Percentiles rank a stretch among this genome's conserved stretches.
Evolutionary conservation across 2,329 filamentous ascomycete genomes (phyloP).

Genomic region (Fonsecaea multimorphosa): DNA sequence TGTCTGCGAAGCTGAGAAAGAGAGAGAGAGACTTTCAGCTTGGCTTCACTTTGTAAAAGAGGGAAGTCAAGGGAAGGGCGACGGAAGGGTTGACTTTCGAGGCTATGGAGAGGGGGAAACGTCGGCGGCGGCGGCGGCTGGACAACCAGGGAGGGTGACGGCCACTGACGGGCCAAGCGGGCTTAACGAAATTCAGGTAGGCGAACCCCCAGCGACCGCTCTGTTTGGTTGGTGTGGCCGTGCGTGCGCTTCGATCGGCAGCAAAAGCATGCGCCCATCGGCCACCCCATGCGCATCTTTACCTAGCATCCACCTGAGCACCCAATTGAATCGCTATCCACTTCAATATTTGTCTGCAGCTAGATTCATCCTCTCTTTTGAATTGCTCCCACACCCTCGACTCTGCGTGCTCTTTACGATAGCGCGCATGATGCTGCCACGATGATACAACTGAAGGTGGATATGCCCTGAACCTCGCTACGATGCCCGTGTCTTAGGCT

Average conservation of each 20-base stretch:
- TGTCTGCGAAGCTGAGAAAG: constrained; percentile 11
- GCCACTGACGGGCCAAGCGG: too few relatives aligned
- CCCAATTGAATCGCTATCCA: constrained; percentile 16
- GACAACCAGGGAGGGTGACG: constrained; percentile 3
- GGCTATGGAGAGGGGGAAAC: constrained; percentile 12
- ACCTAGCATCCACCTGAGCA: background rate
- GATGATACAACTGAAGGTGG: constrained; percentile 90
- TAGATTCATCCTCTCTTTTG: constrained; percentile 9
- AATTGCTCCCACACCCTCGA: constrained; percentile 8
- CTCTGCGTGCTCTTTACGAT: background rate
- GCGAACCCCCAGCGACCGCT: too few relatives aligned
- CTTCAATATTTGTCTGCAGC: constrained; percentile 16
- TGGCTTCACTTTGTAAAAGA: constrained; percentile 23
- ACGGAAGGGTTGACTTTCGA: constrained; percentile 18
- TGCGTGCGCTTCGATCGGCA: background rate
- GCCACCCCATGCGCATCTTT: constrained; percentile 5
- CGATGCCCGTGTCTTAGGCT: background rate
- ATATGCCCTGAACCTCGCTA: constrained; percentile 2
- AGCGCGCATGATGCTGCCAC: constrained; percentile 52
- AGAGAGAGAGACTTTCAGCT: constrained; percentile 24
- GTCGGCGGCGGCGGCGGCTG: constrained; percentile 22
- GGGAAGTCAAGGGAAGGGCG: constrained; percentile 16
- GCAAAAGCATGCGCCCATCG: constrained; percentile 2
- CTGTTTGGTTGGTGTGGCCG: constrained; percentile 19
- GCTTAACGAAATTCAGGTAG: constrained; percentile 12